Conservation (phyloP, 495 filamentous ascomycete species). For the Xylaria flabelliformis region DNA sequence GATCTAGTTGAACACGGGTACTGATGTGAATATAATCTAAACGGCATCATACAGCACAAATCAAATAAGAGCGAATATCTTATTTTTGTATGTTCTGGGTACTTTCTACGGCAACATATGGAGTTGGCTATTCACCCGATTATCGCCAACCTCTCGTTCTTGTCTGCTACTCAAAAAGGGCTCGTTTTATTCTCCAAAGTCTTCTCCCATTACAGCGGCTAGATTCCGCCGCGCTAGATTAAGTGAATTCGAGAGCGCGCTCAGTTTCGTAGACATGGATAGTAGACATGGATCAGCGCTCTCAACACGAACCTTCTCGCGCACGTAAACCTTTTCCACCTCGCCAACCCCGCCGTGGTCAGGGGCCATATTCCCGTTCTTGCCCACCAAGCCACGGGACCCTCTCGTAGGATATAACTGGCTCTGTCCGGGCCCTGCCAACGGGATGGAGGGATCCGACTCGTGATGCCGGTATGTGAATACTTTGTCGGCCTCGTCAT, state of each 20-base stretch:
- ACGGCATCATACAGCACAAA: background rate
- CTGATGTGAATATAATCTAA: background rate
- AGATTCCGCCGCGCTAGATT: slow-evolving; percentile 71
- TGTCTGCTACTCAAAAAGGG: background rate
- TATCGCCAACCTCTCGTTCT: background rate
- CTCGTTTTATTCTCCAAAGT: slow-evolving; percentile 40
- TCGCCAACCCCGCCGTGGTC: background rate
- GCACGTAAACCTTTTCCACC: slow-evolving; percentile 73
- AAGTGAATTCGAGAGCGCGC: slow-evolving; percentile 77
- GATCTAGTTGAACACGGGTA: background rate
- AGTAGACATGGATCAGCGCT: slow-evolving; percentile 89
- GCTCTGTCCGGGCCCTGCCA: background rate
- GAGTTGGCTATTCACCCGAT: background rate
- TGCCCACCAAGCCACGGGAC: background rate
- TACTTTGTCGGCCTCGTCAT: slow-evolving; percentile 80
- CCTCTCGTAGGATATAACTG: slow-evolving; percentile 20
- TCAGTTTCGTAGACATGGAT: slow-evolving; percentile 85
- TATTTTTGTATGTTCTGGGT: background rate
- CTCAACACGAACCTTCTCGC: slow-evolving; percentile 89
- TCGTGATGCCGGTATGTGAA: slow-evolving; percentile 61
- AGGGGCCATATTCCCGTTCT: slow-evolving; percentile 12
- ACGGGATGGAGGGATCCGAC: background rate
- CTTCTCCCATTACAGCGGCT: slow-evolving; percentile 79
- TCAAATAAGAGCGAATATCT: background rate
- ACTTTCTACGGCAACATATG: background rate